Conservation (phyloP, 1,139 yeast species). For the Yamadazyma aaseri region DNA sequence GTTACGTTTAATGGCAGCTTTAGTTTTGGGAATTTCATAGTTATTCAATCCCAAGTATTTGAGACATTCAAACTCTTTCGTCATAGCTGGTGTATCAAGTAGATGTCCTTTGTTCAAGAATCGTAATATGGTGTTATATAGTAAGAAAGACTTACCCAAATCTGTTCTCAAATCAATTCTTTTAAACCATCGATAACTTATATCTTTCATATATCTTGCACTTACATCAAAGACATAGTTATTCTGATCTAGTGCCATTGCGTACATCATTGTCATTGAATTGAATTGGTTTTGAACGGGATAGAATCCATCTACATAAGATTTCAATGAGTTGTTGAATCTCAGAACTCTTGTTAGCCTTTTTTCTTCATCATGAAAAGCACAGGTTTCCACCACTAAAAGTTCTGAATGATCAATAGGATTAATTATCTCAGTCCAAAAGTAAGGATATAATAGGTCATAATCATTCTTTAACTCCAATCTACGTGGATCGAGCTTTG, state of each 20-base stretch:
- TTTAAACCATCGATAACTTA: constrained; percentile 33
- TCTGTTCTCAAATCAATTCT: constrained; percentile 33
- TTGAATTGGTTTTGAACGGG: constrained; percentile 28
- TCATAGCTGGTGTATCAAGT: constrained; percentile 6
- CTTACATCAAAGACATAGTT: constrained; percentile 30
- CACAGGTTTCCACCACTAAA: constrained; percentile 28
- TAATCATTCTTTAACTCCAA: constrained; percentile 29
- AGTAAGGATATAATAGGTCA: constrained; percentile 39
- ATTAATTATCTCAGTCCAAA: constrained; percentile 40
- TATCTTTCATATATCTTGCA: constrained; percentile 34
- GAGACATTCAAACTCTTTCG: constrained; percentile 24
- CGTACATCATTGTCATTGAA: constrained; percentile 37
- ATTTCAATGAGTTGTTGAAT: constrained; percentile 2
- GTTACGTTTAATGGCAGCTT: constrained; percentile 29
- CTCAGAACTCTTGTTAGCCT: constrained; percentile 20
- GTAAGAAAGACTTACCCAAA: constrained; percentile 26
- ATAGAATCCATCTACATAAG: constrained; percentile 20
- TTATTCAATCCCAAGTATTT: constrained; percentile 25
- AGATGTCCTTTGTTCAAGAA: constrained; percentile 17
- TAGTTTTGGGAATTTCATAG: constrained; percentile 26
- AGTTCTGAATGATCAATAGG: constrained; percentile 30
- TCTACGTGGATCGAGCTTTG: constrained; percentile 23
- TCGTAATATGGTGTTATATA: constrained; percentile 27
- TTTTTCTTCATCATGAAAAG: constrained; percentile 33
- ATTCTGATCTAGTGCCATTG: constrained; percentile 22